Conservation (phyloP, 2,329 filamentous ascomycete genomes). For the Alternaria burnsii region DNA sequence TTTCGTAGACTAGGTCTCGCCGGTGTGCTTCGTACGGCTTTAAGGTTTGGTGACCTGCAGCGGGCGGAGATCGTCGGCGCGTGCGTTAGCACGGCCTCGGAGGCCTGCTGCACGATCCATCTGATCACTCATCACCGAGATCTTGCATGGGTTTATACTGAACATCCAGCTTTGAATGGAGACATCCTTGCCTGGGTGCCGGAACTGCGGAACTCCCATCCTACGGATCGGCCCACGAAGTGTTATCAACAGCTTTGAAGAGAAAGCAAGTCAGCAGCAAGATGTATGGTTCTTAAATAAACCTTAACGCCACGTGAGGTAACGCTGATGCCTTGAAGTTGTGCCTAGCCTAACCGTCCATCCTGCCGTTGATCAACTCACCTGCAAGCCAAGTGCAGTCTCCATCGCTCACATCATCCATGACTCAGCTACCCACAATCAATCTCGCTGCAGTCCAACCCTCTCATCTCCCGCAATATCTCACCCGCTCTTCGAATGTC, state of each 20-base stretch:
- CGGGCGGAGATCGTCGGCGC: not conserved
- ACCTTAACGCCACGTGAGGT: not conserved
- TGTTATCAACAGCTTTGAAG: not conserved
- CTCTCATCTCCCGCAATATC: not conserved
- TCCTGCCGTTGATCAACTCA: not conserved
- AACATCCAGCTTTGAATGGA: not conserved
- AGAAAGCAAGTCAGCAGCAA: not conserved
- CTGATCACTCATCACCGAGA: not conserved
- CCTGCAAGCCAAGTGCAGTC: not conserved
- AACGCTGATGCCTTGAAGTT: not conserved
- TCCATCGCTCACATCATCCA: not conserved
- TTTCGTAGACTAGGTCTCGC: not conserved
- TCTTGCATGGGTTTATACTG: not conserved
- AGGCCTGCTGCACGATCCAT: not conserved
- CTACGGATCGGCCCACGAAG: not conserved
- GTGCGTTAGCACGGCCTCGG: not conserved
- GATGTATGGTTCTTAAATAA: not conserved
- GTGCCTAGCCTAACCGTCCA: not conserved
- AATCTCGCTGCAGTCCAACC: not conserved
- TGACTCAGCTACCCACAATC: not conserved
- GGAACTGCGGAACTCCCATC: not conserved
- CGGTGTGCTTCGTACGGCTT: not conserved
- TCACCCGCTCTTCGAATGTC: constrained; percentile 7
- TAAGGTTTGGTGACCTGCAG: not conserved
- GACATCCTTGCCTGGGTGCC: not conserved